Evolutionary conservation across 441 rosid genomes (phyloP).

Genomic region (Syzygium syzygioides): DNA sequence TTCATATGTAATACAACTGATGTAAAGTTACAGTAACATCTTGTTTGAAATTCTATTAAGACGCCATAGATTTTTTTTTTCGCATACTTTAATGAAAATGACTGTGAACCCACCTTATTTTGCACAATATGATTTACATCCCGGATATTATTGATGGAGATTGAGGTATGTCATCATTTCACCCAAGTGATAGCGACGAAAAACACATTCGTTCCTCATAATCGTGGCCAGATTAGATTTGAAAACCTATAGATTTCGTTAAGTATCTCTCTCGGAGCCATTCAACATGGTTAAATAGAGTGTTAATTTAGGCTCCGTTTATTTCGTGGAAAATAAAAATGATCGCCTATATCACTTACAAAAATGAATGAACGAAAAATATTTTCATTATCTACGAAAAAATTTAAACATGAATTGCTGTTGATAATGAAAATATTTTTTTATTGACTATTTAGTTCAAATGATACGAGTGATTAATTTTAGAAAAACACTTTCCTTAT

Average conservation of each 20-base stretch:
- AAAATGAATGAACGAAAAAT: too few relatives aligned
- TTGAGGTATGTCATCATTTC: neutral
- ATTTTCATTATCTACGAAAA: too few relatives aligned
- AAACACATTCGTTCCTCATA: neutral
- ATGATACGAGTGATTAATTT: too few relatives aligned
- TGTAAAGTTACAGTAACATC: neutral
- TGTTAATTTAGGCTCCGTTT: too few relatives aligned
- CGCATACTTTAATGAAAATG: neutral
- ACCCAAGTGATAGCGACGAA: too few relatives aligned
- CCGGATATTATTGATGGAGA: neutral
- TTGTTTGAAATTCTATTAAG: neutral
- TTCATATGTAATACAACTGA: neutral
- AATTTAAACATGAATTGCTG: too few relatives aligned
- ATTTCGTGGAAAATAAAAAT: too few relatives aligned
- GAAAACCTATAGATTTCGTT: neutral
- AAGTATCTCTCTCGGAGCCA: neutral
- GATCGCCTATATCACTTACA: too few relatives aligned
- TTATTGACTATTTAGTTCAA: too few relatives aligned
- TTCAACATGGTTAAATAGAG: neutral
- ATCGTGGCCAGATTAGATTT: neutral
- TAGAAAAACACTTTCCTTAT: too few relatives aligned
- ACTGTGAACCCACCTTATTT: neutral
- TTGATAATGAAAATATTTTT: too few relatives aligned
- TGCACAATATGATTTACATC: neutral
- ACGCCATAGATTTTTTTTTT: neutral